phyloP scores from a whole-genome alignment of 257 asterid species.

The Paulownia fortunei region DNA sequence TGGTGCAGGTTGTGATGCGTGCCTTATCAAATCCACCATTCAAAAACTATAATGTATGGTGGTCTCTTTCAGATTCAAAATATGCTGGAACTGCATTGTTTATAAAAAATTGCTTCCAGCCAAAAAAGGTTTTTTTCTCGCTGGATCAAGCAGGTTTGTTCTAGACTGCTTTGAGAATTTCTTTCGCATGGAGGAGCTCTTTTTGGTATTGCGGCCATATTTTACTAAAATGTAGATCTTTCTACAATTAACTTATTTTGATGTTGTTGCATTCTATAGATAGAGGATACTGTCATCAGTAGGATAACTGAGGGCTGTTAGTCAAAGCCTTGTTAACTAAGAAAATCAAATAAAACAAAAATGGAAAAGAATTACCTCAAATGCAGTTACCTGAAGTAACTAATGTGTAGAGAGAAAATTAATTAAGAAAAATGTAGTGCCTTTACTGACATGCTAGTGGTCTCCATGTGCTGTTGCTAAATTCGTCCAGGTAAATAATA shows the following conservation, averaged over 20 bases:
- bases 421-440: background rate
- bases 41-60: slow-evolving; percentile 79
- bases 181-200: background rate
- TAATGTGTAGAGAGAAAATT: background rate
- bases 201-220: background rate
- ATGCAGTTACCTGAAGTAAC: background rate
- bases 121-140: slow-evolving; percentile 76
- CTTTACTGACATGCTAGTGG: background rate
- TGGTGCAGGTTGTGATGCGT: slow-evolving; percentile 73
- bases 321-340: slow-evolving; percentile 8
- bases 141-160: slow-evolving; percentile 77
- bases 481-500: background rate
- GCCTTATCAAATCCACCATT: slow-evolving; percentile 76
- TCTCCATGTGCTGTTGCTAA: slow-evolving; percentile 1
- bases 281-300: background rate
- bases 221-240: slow-evolving; percentile 12
- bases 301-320: background rate
- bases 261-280: background rate
- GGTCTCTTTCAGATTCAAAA: slow-evolving; percentile 95
- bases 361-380: background rate
- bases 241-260: background rate
- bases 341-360: background rate
- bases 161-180: background rate
- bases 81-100: slow-evolving; percentile 95
- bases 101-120: slow-evolving; percentile 76